phyloP scores from a whole-genome alignment of 2,329 filamentous ascomycete genomes.

The Phoma sp. region DNA sequence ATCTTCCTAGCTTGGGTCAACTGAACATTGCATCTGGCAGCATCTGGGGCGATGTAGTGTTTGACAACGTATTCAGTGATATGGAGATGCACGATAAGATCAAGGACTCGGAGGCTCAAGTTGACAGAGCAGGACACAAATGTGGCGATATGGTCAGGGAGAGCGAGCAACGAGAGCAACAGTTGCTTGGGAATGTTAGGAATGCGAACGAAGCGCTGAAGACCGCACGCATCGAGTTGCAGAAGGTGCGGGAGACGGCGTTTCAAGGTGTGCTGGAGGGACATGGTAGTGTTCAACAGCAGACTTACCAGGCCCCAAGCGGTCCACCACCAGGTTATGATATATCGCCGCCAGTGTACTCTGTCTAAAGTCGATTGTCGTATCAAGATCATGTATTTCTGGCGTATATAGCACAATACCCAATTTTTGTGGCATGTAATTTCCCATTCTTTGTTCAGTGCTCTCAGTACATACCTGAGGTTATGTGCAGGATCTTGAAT shows the following conservation, averaged over 20 bases:
- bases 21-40: constrained; percentile 55
- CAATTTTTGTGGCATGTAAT: too few species aligned
- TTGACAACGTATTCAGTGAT: constrained; percentile 62
- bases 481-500: too few species aligned
- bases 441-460: too few species aligned
- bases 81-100: constrained; percentile 61
- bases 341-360: constrained; percentile 11
- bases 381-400: too few species aligned
- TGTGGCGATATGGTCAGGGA: constrained; percentile 45
- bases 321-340: constrained; percentile 6
- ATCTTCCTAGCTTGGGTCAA: constrained; percentile 46
- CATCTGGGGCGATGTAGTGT: constrained; percentile 60
- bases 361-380: not conserved
- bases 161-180: constrained; percentile 38
- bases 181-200: constrained; percentile 30
- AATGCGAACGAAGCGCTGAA: constrained; percentile 42
- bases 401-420: too few species aligned
- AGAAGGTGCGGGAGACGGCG: constrained; percentile 53
- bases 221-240: constrained; percentile 47
- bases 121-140: constrained; percentile 25
- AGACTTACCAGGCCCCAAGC: constrained; percentile 1
- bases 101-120: constrained; percentile 50
- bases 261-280: constrained; percentile 44
- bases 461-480: too few species aligned
- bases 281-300: not conserved